These are phyloP conservation scores for Coriaria nepalensis DNA, from an alignment of 306 rosid genomes.

Conservation along the genomic window DNA sequence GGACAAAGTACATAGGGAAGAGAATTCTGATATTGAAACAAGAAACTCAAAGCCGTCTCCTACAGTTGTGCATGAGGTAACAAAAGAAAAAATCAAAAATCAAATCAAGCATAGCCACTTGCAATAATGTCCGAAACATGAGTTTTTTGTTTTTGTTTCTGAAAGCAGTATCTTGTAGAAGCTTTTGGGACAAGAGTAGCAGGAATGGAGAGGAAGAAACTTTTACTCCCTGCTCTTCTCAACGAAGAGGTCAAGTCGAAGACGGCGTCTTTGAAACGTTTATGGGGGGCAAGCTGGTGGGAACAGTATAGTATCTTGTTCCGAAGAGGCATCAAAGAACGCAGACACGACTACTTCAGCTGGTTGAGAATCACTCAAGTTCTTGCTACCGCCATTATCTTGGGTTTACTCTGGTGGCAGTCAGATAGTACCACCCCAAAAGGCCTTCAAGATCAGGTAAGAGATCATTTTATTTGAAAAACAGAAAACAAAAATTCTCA, in stretches of 20 bases:
- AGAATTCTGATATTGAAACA: conserved; percentile 30
- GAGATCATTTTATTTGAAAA: not conserved
- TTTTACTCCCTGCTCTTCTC: conserved; percentile 38
- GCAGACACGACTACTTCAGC: conserved; percentile 85
- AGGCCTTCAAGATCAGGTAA: conserved; percentile 87
- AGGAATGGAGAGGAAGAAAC: conserved; percentile 61
- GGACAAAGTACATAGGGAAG: conserved; percentile 51
- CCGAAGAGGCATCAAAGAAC: conserved; percentile 76
- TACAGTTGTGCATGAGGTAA: conserved; percentile 65
- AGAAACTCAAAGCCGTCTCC: conserved; percentile 57
- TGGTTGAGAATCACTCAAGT: conserved; percentile 96
- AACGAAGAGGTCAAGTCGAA: conserved; percentile 58
- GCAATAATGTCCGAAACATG: no score
- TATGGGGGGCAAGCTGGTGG: conserved; percentile 88
- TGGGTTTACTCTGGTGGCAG: conserved; percentile 97
- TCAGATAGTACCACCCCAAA: conserved; percentile 47
- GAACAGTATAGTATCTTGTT: conserved; percentile 67
- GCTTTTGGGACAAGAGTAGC: conserved; percentile 68
- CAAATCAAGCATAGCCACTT: no score
- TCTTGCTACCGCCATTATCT: conserved; percentile 76
- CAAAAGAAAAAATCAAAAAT: no score
- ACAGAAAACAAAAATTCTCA: not conserved
- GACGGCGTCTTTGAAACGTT: conserved; percentile 31
- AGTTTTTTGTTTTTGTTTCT: no score
- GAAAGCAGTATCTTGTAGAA: conserved; percentile 56